phyloP scores from a whole-genome alignment of 2,329 filamentous ascomycete species.

The Fusarium papillatum region DNA sequence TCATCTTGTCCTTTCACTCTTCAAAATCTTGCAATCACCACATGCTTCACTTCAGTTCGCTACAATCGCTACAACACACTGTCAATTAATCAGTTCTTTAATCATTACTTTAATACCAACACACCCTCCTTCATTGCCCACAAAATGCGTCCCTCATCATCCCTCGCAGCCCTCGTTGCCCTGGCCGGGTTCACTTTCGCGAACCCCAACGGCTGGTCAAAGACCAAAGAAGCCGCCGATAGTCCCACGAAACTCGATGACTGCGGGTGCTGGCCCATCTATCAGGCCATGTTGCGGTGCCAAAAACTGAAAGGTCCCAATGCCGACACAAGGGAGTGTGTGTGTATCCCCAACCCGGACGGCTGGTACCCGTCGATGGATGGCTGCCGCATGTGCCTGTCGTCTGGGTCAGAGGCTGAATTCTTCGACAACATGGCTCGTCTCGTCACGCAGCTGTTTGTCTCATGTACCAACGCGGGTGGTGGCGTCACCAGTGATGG shows the following conservation, averaged over 20 bases:
- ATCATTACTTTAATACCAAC: not conserved
- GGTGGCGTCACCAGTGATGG: slow-evolving; percentile 34
- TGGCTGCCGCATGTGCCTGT: slow-evolving; percentile 35
- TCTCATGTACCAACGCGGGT: slow-evolving; percentile 34
- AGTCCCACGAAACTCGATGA: slow-evolving; percentile 38
- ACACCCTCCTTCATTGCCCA: not conserved
- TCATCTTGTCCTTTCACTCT: not conserved
- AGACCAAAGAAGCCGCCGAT: slow-evolving; percentile 28
- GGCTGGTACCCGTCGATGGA: slow-evolving; percentile 39
- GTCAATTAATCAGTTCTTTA: not conserved
- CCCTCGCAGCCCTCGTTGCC: slow-evolving; percentile 13
- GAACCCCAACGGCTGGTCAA: slow-evolving; percentile 35
- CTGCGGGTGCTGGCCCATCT: slow-evolving; percentile 40
- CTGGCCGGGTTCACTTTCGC: slow-evolving; percentile 23
- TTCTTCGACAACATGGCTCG: slow-evolving; percentile 34
- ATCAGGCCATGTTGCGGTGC: slow-evolving; percentile 33
- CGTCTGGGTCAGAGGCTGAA: slow-evolving; percentile 15
- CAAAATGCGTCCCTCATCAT: slow-evolving; percentile 15
- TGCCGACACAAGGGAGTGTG: slow-evolving; percentile 23
- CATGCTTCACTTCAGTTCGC: not conserved
- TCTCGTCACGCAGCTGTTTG: slow-evolving; percentile 38
- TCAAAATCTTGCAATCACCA: not conserved
- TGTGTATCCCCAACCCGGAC: slow-evolving; percentile 34
- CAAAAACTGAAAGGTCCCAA: slow-evolving; percentile 33
- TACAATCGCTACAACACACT: not conserved